Conservation (phyloP, 2,329 filamentous ascomycete species). For the Botryotinia convoluta region DNA sequence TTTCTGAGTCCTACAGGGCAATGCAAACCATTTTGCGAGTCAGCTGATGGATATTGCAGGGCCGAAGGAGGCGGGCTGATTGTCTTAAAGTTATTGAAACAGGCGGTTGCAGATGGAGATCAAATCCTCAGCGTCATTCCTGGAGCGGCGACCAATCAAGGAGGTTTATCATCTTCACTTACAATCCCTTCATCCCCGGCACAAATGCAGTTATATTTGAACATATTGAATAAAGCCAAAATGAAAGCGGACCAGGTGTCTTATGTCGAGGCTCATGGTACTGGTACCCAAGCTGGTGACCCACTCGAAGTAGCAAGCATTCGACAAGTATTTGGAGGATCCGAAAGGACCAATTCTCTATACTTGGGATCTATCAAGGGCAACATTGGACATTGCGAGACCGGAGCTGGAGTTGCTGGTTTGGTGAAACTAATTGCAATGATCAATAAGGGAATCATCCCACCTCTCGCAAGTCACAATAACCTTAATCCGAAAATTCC, state of each 20-base stretch:
- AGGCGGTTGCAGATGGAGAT: conserved; percentile 43
- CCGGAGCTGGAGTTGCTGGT: conserved; percentile 39
- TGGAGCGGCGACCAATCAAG: conserved; percentile 52
- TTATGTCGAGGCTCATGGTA: conserved; percentile 28
- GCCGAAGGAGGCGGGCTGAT: conserved; percentile 49
- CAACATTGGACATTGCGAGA: conserved; percentile 39
- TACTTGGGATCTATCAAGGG: conserved; percentile 39
- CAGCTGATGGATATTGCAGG: conserved; percentile 54
- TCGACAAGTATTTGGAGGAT: conserved; percentile 15
- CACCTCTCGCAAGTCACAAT: conserved; percentile 42
- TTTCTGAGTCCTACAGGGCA: conserved; percentile 18
- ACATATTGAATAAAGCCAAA: background rate
- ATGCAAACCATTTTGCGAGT: conserved; percentile 43
- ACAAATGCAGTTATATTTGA: conserved; percentile 36
- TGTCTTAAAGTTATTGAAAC: conserved; percentile 43
- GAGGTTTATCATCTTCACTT: conserved; percentile 58
- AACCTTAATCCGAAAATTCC: conserved; percentile 36
- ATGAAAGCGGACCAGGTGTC: background rate
- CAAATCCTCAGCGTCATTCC: conserved; percentile 54
- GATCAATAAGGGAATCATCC: conserved; percentile 42
- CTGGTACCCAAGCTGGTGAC: conserved; percentile 28
- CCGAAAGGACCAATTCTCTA: background rate
- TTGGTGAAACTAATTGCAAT: conserved; percentile 42
- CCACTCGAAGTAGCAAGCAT: conserved; percentile 26
- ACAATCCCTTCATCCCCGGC: conserved; percentile 50